phyloP scores from a whole-genome alignment of 257 asterid genomes.

The Leptodermis oblonga region DNA sequence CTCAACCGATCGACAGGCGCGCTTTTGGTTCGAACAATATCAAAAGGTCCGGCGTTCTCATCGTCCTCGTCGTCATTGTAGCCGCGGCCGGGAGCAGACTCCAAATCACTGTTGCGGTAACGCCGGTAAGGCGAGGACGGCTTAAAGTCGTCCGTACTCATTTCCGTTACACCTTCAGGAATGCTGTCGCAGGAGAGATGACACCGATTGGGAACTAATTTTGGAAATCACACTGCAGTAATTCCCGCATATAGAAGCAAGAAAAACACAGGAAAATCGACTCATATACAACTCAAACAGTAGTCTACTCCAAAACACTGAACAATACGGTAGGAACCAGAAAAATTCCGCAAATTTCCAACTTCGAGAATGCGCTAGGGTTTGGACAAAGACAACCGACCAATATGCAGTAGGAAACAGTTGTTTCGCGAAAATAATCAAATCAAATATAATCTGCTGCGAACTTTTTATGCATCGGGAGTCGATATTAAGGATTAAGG shows the following conservation, averaged over 20 bases:
- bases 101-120: constrained; percentile 50
- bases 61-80: constrained; percentile 43
- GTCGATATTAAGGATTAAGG: neutral
- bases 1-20: constrained; percentile 73
- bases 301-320: neutral
- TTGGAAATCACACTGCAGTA: constrained; percentile 4
- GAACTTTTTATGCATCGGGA: neutral
- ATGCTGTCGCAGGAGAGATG: constrained; percentile 75
- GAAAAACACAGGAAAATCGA: neutral
- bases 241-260: neutral
- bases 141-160: constrained; percentile 11
- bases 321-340: too few relatives aligned
- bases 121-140: constrained; percentile 58
- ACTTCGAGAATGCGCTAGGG: constrained; percentile 9
- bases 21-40: constrained; percentile 71
- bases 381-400: constrained; percentile 5
- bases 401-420: neutral
- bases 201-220: constrained; percentile 24
- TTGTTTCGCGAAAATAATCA: neutral
- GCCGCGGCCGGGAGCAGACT: constrained; percentile 32
- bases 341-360: neutral
- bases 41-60: constrained; percentile 49
- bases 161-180: constrained; percentile 11
- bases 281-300: neutral
- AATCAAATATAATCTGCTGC: neutral